Conservation (phyloP, 768 basidiomycete genomes). For the Naganishia randhawae region DNA sequence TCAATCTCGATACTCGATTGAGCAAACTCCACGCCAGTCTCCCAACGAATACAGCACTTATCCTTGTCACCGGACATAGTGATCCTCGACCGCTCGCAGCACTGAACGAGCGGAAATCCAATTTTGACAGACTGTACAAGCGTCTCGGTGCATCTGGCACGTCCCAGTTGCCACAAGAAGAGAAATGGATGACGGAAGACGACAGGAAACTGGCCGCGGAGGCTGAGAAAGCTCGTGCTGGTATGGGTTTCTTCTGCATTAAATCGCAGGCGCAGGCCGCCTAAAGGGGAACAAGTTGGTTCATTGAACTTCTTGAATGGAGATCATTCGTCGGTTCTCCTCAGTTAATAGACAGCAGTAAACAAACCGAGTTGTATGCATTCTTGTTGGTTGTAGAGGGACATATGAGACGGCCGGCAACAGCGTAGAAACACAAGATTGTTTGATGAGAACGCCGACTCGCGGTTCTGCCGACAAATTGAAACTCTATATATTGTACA, state of each 20-base stretch:
- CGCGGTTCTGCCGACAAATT: no score
- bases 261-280: slow-evolving; percentile 34
- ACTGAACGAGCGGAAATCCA: slow-evolving; percentile 65
- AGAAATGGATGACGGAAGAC: slow-evolving; percentile 72
- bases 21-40: slow-evolving; percentile 63
- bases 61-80: slow-evolving; percentile 83
- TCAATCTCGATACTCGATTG: slow-evolving; percentile 62
- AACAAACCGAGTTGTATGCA: slow-evolving; percentile 2
- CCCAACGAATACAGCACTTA: slow-evolving; percentile 72
- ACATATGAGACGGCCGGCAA: neutral
- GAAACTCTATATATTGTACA: no score
- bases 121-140: slow-evolving; percentile 62
- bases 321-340: neutral
- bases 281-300: no score
- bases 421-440: no score
- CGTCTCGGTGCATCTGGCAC: slow-evolving; percentile 52
- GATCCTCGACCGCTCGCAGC: slow-evolving; percentile 77
- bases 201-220: slow-evolving; percentile 73
- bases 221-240: slow-evolving; percentile 73
- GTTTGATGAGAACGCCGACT: no score
- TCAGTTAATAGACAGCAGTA: neutral
- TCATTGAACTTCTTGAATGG: no score
- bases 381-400: slow-evolving; percentile 4
- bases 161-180: slow-evolving; percentile 56
- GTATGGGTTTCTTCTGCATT: slow-evolving; percentile 70